phyloP scores from a whole-genome alignment of 306 rosid genomes.

The Canavalia gladiata region DNA sequence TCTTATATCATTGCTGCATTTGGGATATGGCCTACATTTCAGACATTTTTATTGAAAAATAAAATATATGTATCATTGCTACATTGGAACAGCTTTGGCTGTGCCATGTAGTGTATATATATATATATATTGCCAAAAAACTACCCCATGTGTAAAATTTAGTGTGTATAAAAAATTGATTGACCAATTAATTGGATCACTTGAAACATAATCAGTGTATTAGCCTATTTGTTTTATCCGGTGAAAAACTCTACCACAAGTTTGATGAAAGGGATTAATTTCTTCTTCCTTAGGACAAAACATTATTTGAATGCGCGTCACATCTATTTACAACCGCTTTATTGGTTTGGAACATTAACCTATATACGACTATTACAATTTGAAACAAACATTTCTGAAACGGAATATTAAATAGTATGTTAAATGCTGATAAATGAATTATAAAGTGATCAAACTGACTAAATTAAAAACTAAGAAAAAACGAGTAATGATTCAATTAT shows the following conservation, averaged over 20 bases:
- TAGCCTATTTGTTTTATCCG: neutral
- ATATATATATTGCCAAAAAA: neutral
- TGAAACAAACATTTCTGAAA: too few species aligned
- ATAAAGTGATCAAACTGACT: neutral
- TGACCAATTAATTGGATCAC: neutral
- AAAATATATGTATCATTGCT: neutral
- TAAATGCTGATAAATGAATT: neutral
- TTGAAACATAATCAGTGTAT: neutral
- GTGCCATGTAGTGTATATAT: neutral
- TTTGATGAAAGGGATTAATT: neutral
- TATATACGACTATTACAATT: too few species aligned
- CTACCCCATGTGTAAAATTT: neutral
- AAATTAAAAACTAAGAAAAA: neutral
- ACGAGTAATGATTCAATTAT: neutral
- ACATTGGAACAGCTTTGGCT: neutral
- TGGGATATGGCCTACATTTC: slow-evolving; percentile 32
- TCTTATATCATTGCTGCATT: neutral
- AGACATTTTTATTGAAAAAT: neutral
- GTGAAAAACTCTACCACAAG: neutral
- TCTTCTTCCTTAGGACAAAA: neutral
- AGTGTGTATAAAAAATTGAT: neutral
- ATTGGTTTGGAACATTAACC: neutral
- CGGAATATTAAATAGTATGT: neutral
- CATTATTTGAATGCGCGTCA: neutral
- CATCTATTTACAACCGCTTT: neutral